Conservation (phyloP, 139 green algal genomes). For the Chlamydomonas eustigma region DNA sequence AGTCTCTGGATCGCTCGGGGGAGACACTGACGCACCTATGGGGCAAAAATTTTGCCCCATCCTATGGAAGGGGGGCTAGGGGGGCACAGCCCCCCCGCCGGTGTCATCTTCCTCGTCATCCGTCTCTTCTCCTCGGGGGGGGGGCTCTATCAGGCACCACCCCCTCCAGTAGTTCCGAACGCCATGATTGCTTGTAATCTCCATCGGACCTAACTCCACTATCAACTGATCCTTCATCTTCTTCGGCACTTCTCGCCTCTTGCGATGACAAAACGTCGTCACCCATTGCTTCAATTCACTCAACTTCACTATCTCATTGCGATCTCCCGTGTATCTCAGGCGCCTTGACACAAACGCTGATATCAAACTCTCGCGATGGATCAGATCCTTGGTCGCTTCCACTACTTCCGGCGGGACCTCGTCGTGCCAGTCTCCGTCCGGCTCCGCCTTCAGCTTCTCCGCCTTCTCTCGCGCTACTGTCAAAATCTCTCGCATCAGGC, state of each 20-base stretch:
- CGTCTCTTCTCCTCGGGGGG: background rate
- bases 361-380: background rate
- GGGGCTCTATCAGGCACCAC: background rate
- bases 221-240: background rate
- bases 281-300: background rate
- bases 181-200: background rate
- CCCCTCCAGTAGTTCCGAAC: background rate
- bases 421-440: background rate
- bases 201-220: background rate
- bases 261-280: background rate
- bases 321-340: background rate
- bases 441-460: background rate
- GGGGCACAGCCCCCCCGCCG: no score
- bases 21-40: no score
- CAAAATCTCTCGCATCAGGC: constrained; percentile 9
- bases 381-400: background rate
- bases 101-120: background rate
- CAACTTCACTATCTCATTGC: background rate
- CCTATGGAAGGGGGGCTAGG: no score
- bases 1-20: no score
- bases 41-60: no score
- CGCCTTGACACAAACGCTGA: background rate
- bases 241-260: background rate
- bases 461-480: background rate
- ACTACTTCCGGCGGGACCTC: background rate